Evolutionary conservation across 176 grass and related monocot genomes (phyloP), one percentile per base, ranked within the genome.

Genomic region (Ensete glaucum): DNA sequence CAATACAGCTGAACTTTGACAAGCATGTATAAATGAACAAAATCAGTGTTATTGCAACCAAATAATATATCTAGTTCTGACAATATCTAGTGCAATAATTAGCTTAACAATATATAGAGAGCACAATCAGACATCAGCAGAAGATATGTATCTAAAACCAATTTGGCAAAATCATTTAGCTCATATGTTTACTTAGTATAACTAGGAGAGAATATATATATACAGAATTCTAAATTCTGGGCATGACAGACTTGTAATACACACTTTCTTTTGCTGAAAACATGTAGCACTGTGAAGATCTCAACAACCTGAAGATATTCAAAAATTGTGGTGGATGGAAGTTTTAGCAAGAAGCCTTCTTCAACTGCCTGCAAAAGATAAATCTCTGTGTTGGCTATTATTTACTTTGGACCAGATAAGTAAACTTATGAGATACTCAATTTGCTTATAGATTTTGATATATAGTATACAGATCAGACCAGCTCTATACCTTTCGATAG

Each of bases 321-420:
- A 78, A 97, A 97, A 73, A 97, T 93, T 22, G 90, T 92, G 20
- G 93, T 93, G 84, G 93, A 97, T 54, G 90, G 78, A 75, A 97
- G 23, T 90, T 97, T 97, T 74, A 97, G 90, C 85, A 97, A 81
- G 53, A 87, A 74, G 59, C 87, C 81, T 16, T 72, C 83, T 88
- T 86, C 87, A 71, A 90, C 73, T 69, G 93, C 93, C 90, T 92
- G 82, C 53, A 76, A 79, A 50, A 90, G 26, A 62, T 20, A 54
- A 54, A 25, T 80, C 75, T 34, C n/a, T 50, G 11, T 12, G 15
- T 50, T 57, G 6, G 20, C 43, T 50, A 20, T 52, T 15, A 5
- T 76, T 66, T 23, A 34, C 34, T 20, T 65, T 10, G 4, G 17
- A 34, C 20, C 22, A 25, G 23, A 57, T 12, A 1, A 14, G 24